Base-by-base conservation (phyloP, 768 basidiomycete genomes). In the Crassisporium funariophilum region DNA sequence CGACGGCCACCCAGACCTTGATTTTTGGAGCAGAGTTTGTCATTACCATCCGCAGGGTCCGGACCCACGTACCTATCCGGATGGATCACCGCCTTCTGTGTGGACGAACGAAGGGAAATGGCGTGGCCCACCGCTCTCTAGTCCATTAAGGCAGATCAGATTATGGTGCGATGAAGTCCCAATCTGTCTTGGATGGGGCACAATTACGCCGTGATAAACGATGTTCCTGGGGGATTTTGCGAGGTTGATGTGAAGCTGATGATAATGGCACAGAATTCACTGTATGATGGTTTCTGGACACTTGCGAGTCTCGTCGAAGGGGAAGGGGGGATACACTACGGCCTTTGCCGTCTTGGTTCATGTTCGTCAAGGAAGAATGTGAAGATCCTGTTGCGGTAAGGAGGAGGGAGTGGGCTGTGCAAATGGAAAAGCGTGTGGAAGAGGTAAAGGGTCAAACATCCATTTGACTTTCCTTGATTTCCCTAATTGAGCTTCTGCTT, bases 171-270 rank as follows among this genome's bases (percentile, higher is more conserved):
- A n/a, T n/a, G n/a, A n/a, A n/a, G n/a, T n/a, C n/a, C n/a, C n/a
- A n/a, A n/a, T n/a, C 13, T 7, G 27, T 29, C 13, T 13, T 29
- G 27, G 27, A 29, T 29, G 27, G 13, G 13, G 27, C 13, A 29
- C 13, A 7, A n/a, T 13, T 29, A 29, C 13, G 8, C 27, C 13
- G 27, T 29, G 8, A 29, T 29, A 12, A 12, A 15, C n/a, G 34
- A 44, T 10, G 22, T 56, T 6, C 54, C 52, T 6, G 35, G 27
- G 6, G 58, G 49, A 13, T 50, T 50, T 21, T 49, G 52, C 8
- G 56, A 56, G 34, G 58, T 61, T 1, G 58, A 61, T 13, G 52
- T 61, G n/a, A n/a, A n/a, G n/a, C n/a, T n/a, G n/a, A n/a, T n/a
- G 35, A 56, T 15, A 53, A 53, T 19, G 55, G 53, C 12, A 25